Conservation (phyloP, 1,139 yeast genomes). For the Candida albicans region DNA sequence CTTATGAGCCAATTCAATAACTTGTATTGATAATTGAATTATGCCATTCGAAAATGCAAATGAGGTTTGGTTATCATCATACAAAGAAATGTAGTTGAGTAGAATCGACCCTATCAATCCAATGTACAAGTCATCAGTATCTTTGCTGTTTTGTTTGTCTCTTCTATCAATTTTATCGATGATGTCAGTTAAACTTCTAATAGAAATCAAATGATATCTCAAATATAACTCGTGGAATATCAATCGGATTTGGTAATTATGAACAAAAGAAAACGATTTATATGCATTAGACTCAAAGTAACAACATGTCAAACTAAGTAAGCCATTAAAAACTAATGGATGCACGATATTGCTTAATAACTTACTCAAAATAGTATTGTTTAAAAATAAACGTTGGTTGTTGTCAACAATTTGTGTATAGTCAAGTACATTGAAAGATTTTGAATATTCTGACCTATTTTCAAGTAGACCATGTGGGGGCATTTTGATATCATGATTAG, state of each 20-base stretch:
- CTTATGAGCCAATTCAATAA: background rate
- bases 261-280: slow-evolving; percentile 19
- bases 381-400: too few species aligned
- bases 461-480: too few species aligned
- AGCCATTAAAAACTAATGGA: slow-evolving; percentile 14
- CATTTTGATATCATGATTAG: too few species aligned
- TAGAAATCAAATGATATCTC: slow-evolving; percentile 22
- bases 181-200: slow-evolving; percentile 19
- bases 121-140: slow-evolving; percentile 14
- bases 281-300: slow-evolving; percentile 22
- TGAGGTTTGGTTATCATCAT: slow-evolving; percentile 23
- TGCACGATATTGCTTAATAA: slow-evolving; percentile 1
- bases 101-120: slow-evolving; percentile 24
- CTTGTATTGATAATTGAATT: slow-evolving; percentile 7
- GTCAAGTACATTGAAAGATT: too few species aligned
- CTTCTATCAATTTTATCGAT: slow-evolving; percentile 15
- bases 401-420: too few species aligned
- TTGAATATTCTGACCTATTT: too few species aligned
- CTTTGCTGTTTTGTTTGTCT: slow-evolving; percentile 10
- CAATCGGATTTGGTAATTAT: background rate
- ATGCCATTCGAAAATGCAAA: slow-evolving; percentile 28
- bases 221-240: slow-evolving; percentile 11
- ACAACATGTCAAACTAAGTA: slow-evolving; percentile 22
- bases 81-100: slow-evolving; percentile 27
- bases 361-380: too few species aligned